Conservation (phyloP, 2,329 filamentous ascomycete genomes). For the Spiromastix sp. region DNA sequence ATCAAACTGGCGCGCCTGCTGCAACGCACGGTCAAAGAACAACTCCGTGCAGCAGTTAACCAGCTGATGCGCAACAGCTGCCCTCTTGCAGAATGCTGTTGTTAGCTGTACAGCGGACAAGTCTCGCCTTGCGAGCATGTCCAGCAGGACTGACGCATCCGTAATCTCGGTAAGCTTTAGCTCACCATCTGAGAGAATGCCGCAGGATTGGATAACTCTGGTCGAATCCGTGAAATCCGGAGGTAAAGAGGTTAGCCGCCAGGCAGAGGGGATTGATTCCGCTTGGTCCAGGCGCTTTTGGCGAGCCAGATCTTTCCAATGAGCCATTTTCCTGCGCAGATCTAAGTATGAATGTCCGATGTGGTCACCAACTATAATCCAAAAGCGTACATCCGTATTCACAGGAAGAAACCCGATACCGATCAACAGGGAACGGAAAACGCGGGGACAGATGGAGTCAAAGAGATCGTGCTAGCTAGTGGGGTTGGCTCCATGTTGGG, state of each 20-base stretch:
- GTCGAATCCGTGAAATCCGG: slow-evolving; percentile 2
- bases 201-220: slow-evolving; percentile 5
- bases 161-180: slow-evolving; percentile 5
- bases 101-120: slow-evolving; percentile 15
- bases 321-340: slow-evolving; percentile 1
- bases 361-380: no score
- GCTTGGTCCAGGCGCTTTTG: slow-evolving; percentile 7
- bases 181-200: slow-evolving; percentile 4
- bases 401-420: no score
- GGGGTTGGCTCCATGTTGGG: no score
- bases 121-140: slow-evolving; percentile 7
- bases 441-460: no score
- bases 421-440: no score
- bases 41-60: slow-evolving; percentile 13
- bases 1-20: slow-evolving; percentile 13
- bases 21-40: slow-evolving; percentile 1
- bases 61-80: slow-evolving; percentile 17
- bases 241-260: slow-evolving; percentile 5
- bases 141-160: slow-evolving; percentile 6
- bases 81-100: slow-evolving; percentile 17
- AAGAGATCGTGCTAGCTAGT: no score
- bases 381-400: no score
- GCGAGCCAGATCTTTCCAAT: slow-evolving; percentile 7
- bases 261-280: slow-evolving; percentile 6
- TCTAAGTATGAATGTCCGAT: no score